Base-by-base conservation (phyloP, 2,329 filamentous ascomycete species). In the Passalora sequoiae region DNA sequence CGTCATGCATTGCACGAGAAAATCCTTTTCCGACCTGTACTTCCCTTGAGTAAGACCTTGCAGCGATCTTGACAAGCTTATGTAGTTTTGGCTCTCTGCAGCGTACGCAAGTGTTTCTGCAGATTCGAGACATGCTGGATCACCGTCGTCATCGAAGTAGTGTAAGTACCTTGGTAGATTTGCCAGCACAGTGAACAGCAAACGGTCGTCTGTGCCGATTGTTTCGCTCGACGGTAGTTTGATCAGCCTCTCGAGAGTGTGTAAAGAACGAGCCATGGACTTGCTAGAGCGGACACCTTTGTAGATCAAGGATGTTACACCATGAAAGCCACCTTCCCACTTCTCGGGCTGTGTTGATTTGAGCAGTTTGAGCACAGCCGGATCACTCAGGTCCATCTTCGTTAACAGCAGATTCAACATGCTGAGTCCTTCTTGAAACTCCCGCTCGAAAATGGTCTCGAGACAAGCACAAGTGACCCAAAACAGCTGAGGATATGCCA, bases 391-490 rank as follows among this genome's bases (percentile, higher is more conserved):
- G 62, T 98, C 86, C 16, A 97, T 72, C 62, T 92, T 94, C 54
- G 81, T 78, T 16, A 98, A 69, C 25, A 94, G 81, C 58, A 86
- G 85, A 46, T 94, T 86, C 7, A 98, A 75, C 86, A 98, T 96
- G 40, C 86, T 83, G 9, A 96, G 72, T 16, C 86, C 89, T 62
- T 96, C 92, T 49, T 92, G 77, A 51, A 95, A 98, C 60, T 98
- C 92, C 16, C 84, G 79, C 66, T 98, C 94, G 53, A 97, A 94
- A 59, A 97, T 94, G 0, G 92, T 97, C 60, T 97, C 89, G 15
- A 98, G 71, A 62, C 92, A 98, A 8, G 92, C 92, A 58, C 89
- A 96, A 0, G 87, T 95, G 0, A 91, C 94, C 94, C 94, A 98
- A 66, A 98, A 97, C 1, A 98, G 72, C 59, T 97, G 91, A 1